These are phyloP conservation scores for Stygiomarasmius scandens DNA, from an alignment of 1,284 basidiomycete genomes.

Conservation along the genomic window DNA sequence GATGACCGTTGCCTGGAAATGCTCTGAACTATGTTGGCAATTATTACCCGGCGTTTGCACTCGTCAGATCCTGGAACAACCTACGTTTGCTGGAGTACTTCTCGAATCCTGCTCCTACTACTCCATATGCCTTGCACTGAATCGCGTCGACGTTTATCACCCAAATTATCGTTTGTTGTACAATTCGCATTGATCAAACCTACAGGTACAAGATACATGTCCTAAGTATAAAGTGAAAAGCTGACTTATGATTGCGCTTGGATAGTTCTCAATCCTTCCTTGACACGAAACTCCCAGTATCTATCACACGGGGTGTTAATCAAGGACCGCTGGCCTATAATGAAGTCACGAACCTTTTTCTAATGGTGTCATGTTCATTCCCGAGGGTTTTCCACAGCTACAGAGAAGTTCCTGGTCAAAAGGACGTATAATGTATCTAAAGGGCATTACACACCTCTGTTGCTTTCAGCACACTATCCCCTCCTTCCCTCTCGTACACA, in stretches of 20 bases:
- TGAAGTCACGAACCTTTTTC: conserved; percentile 67
- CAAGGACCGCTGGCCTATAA: not conserved
- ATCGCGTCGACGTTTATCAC: too few relatives aligned
- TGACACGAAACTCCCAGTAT: conserved; percentile 17
- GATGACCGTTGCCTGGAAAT: too few relatives aligned
- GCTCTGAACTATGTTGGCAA: too few relatives aligned
- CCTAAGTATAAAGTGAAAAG: too few relatives aligned
- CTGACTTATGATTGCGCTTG: not conserved
- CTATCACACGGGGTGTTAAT: not conserved
- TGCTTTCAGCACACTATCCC: conserved; percentile 49
- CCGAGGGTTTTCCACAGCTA: conserved; percentile 77
- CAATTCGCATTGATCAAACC: too few relatives aligned
- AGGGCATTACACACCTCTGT: conserved; percentile 44
- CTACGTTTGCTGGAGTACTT: too few relatives aligned
- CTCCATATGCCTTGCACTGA: too few relatives aligned
- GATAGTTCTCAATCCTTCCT: conserved; percentile 12
- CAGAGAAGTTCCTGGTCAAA: conserved; percentile 3
- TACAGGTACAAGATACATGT: too few relatives aligned
- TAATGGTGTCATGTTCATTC: conserved; percentile 73
- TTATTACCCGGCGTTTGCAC: too few relatives aligned
- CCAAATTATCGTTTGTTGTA: too few relatives aligned
- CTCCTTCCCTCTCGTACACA: conserved; percentile 61
- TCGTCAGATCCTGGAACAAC: too few relatives aligned
- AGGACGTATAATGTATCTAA: conserved; percentile 11
- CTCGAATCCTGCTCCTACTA: too few relatives aligned